These are phyloP conservation scores for Gloeopeniophorella convolvens DNA, from an alignment of 768 basidiomycete genomes.

Conservation along the genomic window DNA sequence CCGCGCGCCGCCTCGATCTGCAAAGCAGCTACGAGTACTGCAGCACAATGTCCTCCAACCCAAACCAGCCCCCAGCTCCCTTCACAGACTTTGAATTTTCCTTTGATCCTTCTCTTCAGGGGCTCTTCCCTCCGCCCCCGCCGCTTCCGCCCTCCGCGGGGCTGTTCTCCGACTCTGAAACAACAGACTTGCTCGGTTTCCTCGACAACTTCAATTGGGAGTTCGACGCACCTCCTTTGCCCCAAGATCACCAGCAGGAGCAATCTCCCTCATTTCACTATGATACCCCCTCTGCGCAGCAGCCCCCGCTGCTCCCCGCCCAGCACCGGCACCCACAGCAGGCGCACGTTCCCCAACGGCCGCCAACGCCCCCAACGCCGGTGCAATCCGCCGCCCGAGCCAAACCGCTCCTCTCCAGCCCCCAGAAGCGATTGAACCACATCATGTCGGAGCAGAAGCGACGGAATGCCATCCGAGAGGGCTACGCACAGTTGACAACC, in stretches of 20 bases:
- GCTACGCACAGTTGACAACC: constrained; percentile 79
- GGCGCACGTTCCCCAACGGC: constrained; percentile 6
- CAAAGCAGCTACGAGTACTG: not conserved
- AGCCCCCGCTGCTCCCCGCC: not conserved
- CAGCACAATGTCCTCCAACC: constrained; percentile 13
- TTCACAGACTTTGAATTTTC: constrained; percentile 66
- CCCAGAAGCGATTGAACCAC: constrained; percentile 86
- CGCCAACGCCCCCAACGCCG: constrained; percentile 15
- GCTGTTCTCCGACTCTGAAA: constrained; percentile 73
- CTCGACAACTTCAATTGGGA: constrained; percentile 78
- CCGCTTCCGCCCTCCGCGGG: constrained; percentile 67
- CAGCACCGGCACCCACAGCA: constrained; percentile 7
- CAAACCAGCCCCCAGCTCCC: constrained; percentile 44
- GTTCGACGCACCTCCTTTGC: constrained; percentile 29
- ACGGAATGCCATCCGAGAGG: constrained; percentile 84
- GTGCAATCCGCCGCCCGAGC: constrained; percentile 29
- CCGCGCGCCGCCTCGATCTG: too few species aligned
- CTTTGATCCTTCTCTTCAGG: constrained; percentile 54
- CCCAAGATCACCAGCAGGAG: constrained; percentile 9
- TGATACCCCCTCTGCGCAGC: constrained; percentile 9
- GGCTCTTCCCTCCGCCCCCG: constrained; percentile 53
- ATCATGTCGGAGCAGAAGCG: constrained; percentile 95
- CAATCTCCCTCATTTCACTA: constrained; percentile 6
- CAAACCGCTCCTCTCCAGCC: constrained; percentile 70
- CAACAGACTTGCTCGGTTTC: constrained; percentile 73